These are phyloP conservation scores for Aureobasidium sp. DNA, from an alignment of 2,329 filamentous ascomycete species.

Conservation along the genomic window DNA sequence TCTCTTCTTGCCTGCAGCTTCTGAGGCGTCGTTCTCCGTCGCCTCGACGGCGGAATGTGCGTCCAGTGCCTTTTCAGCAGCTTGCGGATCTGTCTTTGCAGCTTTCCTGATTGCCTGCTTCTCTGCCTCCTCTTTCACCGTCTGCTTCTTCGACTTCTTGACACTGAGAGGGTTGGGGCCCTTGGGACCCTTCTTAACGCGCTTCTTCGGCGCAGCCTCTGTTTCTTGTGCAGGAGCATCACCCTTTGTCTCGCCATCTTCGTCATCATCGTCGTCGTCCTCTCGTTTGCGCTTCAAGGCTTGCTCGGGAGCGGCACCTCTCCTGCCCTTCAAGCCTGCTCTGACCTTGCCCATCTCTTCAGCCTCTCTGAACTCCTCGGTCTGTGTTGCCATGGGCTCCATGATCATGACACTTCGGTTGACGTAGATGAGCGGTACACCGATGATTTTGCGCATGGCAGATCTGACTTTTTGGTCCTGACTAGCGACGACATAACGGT, in stretches of 20 bases:
- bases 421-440: constrained; percentile 72
- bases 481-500: constrained; percentile 70
- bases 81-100: constrained; percentile 25
- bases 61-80: constrained; percentile 20
- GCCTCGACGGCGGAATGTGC: constrained; percentile 3
- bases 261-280: constrained; percentile 22
- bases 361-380: constrained; percentile 54
- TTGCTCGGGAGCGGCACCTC: constrained; percentile 19
- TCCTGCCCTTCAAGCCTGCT: constrained; percentile 49
- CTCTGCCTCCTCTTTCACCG: constrained; percentile 15
- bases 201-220: constrained; percentile 42
- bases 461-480: constrained; percentile 61
- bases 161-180: constrained; percentile 65
- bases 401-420: constrained; percentile 71
- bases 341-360: constrained; percentile 72
- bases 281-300: constrained; percentile 28
- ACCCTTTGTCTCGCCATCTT: constrained; percentile 34
- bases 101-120: constrained; percentile 19
- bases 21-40: constrained; percentile 12
- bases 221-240: constrained; percentile 33
- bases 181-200: constrained; percentile 55
- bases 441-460: constrained; percentile 58
- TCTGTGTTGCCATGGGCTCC: constrained; percentile 67
- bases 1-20: constrained; percentile 22
- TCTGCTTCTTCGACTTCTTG: constrained; percentile 58